Base-by-base conservation (phyloP, 2,329 filamentous ascomycete species). In the Microsporum ferrugineum region DNA sequence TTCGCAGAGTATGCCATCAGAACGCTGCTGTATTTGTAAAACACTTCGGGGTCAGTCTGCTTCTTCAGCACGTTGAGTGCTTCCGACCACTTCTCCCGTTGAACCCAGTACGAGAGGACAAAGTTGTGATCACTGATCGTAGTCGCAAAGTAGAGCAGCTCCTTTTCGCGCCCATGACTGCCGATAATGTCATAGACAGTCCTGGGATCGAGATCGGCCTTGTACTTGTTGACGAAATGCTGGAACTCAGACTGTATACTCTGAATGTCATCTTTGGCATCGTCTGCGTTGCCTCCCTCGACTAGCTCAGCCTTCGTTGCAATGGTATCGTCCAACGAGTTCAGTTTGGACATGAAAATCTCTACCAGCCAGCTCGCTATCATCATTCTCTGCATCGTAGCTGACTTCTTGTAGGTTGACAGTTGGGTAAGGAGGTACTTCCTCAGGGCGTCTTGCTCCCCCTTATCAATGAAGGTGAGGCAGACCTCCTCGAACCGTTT, bases 401-500 rank as follows among this genome's bases (percentile, higher is more conserved):
- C 85, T 0, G 86, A 83, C 73, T 91, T 95, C 72, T 91, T 95
- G 70, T 91, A 86, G 0, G 84, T 87, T 5, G 83, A 81, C 36
- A 99, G 79, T 74, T 95, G 96, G 0, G 90, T 88, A 27, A 92
- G 74, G 3, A 99, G 80, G 69, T 99, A 99, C 69, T 89, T 92
- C 56, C 92, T 84, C 65, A 99, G 75, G 1, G 94, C 92, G 76
- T 97, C 92, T 61, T 90, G 87, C 72, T 97, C 90, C 43, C 86
- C 86, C 65, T 88, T 87, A 73, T 97, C 91, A 66, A 99, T 91
- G 69, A 99, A 88, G 1, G 85, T 86, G 39, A 99, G 79, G 27
- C 91, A 91, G 53, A 99, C 92, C 71, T 99, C 91, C 71, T 99
- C 94, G 66, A 99, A 99, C 0, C 90, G 86, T 76, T 97, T 97